A percentile compares a stretch with the other conserved stretches of the same genome.
Conservation (phyloP, 2,329 filamentous ascomycete genomes). For the Daldinia sp. region DNA sequence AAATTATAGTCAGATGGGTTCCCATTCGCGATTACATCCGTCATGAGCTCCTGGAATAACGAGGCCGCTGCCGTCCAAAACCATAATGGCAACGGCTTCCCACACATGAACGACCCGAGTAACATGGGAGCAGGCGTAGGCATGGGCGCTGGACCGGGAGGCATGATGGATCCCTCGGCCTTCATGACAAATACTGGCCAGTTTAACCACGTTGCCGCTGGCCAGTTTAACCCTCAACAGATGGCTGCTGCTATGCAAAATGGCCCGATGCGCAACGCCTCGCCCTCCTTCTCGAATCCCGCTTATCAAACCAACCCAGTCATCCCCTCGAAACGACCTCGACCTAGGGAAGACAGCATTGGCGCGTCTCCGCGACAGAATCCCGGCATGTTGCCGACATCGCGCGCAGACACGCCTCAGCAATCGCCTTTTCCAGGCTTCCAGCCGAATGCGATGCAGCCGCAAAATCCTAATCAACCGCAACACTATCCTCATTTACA, state of each 20-base stretch:
- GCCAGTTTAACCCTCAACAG: slow-evolving; percentile 67
- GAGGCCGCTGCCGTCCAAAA: slow-evolving; percentile 73
- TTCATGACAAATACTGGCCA: slow-evolving; percentile 71
- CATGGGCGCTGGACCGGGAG: slow-evolving; percentile 34
- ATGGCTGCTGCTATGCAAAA: slow-evolving; percentile 77
- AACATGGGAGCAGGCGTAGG: slow-evolving; percentile 58
- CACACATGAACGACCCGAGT: slow-evolving; percentile 73
- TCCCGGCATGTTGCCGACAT: slow-evolving; percentile 78
- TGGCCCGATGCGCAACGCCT: slow-evolving; percentile 84
- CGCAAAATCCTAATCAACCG: slow-evolving; percentile 72
- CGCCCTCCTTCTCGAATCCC: slow-evolving; percentile 81
- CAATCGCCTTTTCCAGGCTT: slow-evolving; percentile 79
- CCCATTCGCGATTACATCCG: slow-evolving; percentile 60
- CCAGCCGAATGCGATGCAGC: slow-evolving; percentile 72
- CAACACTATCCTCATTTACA: slow-evolving; percentile 85
- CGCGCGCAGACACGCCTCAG: slow-evolving; percentile 92
- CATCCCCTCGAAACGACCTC: slow-evolving; percentile 88
- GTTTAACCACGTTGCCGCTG: slow-evolving; percentile 67
- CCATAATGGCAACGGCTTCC: slow-evolving; percentile 77
- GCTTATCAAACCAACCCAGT: slow-evolving; percentile 87
- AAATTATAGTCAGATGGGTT: slow-evolving; percentile 61
- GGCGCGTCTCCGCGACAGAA: slow-evolving; percentile 84
- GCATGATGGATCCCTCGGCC: slow-evolving; percentile 74
- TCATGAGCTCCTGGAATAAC: slow-evolving; percentile 81
- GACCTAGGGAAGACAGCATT: slow-evolving; percentile 85